Base-by-base conservation (phyloP, 805 yeast species). In the Lipomyces yamanashiensis region DNA sequence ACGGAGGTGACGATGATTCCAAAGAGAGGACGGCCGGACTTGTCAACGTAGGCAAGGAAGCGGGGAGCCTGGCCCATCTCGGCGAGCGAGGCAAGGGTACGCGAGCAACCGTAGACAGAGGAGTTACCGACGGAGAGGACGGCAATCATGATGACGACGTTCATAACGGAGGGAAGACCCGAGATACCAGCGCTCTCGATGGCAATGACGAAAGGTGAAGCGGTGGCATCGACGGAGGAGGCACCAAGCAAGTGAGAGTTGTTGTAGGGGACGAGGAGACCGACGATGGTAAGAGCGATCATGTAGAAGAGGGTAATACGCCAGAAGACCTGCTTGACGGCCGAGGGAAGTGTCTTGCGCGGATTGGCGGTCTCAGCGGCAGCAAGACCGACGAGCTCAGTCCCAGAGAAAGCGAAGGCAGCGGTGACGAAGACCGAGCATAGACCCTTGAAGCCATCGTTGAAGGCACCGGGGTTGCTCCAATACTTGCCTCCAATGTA, bases 291-390 rank as follows among this genome's bases (percentile, higher is more conserved):
- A 73, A 77, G 82, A 66, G 86, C 80, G 10, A 81, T 77, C 74
- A 90, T 80, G 77, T 90, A 90, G 73, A 89, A 89, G 69, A 88
- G 74, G 15, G 86, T 77, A 62, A 89, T 86, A 77, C 95, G 82
- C 92, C 93, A 89, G 77, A 90, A 88, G 2, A 88, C 90, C 77
- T 89, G 92, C 75, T 88, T 89, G 63, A 87, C 84, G 49, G 93
- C 92, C 56, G 82, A 81, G 43, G 93, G 95, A 60, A 88, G 81
- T 1, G 88, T 76, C 60, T 79, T 80, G 70, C 87, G 79, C 52
- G 95, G 93, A 74, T 88, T 84, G 41, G 76, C 82, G 28, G 90
- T 81, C 75, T 89, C 96, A 8, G 92, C 92, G 39, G 92, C 89
- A 10, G 92, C 88, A 47, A 89, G 79, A 56, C 91, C 90, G 45